phyloP scores from a whole-genome alignment of 208 protist species.

The Lotmaria passim region DNA sequence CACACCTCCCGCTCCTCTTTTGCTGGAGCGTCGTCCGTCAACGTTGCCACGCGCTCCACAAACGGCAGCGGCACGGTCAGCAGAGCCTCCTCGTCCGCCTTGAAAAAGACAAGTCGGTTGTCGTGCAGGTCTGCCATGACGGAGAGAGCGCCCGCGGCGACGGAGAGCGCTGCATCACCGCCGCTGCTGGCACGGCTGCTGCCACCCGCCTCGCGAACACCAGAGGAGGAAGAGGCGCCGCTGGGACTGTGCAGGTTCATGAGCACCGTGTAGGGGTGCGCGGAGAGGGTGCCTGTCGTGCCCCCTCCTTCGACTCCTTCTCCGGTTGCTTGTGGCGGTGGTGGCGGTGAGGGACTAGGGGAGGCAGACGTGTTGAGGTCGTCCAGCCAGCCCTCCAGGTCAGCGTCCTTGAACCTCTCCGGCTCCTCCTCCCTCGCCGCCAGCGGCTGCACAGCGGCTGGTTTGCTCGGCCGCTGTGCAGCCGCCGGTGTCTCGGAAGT shows the following conservation, averaged over 20 bases:
- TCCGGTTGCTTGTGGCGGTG: not conserved
- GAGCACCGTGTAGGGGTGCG: conserved; percentile 30
- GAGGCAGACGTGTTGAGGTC: conserved; percentile 28
- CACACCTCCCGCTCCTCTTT: not conserved
- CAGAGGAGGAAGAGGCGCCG: not conserved
- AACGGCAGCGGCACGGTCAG: conserved; percentile 55
- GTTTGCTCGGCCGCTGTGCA: not conserved
- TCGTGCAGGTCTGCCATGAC: conserved; percentile 31
- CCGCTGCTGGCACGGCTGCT: too few relatives aligned
- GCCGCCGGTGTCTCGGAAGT: not conserved
- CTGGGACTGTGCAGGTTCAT: conserved; percentile 27
- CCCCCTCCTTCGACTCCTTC: not conserved
- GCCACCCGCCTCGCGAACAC: not conserved
- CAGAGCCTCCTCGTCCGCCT: conserved; percentile 34
- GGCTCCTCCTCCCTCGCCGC: conserved; percentile 4
- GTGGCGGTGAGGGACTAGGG: not conserved
- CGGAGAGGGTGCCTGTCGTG: not conserved
- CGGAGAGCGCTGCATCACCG: not conserved
- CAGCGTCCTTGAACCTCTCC: conserved; percentile 11
- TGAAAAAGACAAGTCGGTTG: conserved; percentile 47
- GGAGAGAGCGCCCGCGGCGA: conserved; percentile 11
- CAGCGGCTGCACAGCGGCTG: not conserved
- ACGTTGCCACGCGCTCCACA: conserved; percentile 1
- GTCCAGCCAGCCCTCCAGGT: conserved; percentile 57
- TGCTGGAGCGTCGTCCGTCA: conserved; percentile 8